Evolutionary conservation across 352 stramenopile genomes (phyloP).

Genomic region (Phytophthora agathidicida): DNA sequence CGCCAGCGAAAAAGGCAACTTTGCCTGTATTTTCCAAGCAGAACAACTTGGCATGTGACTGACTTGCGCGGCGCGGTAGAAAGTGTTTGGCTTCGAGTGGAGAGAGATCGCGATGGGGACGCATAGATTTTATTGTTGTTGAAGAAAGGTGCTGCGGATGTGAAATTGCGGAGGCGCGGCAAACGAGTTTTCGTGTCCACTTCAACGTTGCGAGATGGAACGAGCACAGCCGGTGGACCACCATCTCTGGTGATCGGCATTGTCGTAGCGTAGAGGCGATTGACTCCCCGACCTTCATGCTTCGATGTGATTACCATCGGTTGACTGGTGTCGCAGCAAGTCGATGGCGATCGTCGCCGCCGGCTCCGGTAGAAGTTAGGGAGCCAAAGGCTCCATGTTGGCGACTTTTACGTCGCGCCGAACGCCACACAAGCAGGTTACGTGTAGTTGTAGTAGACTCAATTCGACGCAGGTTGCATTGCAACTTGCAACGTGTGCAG

Average conservation of each 20-base stretch:
- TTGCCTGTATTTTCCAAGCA: too few relatives aligned
- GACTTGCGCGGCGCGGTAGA: neutral
- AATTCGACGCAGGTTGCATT: neutral
- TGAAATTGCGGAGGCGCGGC: slow-evolving; percentile 6
- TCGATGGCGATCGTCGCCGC: slow-evolving; percentile 46
- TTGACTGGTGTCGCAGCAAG: slow-evolving; percentile 22
- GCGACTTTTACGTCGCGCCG: slow-evolving; percentile 59
- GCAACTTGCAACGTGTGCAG: neutral
- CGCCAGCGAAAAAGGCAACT: slow-evolving; percentile 13
- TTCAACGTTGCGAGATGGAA: slow-evolving; percentile 19
- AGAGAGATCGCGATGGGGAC: slow-evolving; percentile 11
- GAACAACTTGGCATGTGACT: neutral
- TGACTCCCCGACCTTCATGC: neutral
- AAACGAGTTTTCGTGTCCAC: slow-evolving; percentile 3
- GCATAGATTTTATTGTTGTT: slow-evolving; percentile 1
- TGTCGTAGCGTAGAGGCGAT: slow-evolving; percentile 3
- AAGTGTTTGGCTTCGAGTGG: neutral
- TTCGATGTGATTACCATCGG: neutral
- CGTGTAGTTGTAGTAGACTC: neutral
- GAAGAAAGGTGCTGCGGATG: neutral
- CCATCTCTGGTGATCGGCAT: slow-evolving; percentile 13
- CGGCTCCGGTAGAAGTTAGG: slow-evolving; percentile 49
- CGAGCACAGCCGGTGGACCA: slow-evolving; percentile 11
- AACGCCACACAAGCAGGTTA: neutral
- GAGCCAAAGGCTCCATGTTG: slow-evolving; percentile 45